Conservation (phyloP, 805 yeast species). For the Isabelozyma rhagii region DNA sequence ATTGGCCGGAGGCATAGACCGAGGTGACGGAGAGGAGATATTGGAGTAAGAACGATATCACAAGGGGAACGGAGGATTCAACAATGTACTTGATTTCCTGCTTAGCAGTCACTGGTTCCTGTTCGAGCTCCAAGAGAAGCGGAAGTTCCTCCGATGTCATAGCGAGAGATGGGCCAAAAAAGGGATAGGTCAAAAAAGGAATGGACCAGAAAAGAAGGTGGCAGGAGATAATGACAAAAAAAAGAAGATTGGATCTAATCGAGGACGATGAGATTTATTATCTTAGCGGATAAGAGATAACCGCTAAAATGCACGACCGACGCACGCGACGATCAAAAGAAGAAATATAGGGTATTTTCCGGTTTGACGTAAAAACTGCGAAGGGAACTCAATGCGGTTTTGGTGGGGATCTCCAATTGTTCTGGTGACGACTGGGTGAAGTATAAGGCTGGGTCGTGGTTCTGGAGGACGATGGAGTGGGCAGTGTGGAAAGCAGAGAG, state of each 20-base stretch:
- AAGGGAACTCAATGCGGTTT: background rate
- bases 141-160: conserved; percentile 26
- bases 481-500: no score
- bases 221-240: background rate
- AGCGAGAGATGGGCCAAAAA: background rate
- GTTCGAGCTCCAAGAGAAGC: background rate
- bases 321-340: background rate
- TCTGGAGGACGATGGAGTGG: no score
- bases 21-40: conserved; percentile 71
- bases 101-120: conserved; percentile 1
- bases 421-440: background rate
- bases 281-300: background rate
- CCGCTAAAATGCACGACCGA: background rate
- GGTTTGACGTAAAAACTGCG: background rate
- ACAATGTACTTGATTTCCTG: conserved; percentile 15
- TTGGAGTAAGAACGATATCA: conserved; percentile 67
- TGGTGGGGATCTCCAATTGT: background rate
- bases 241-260: no score
- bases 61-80: conserved; percentile 54
- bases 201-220: background rate
- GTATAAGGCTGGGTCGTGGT: background rate
- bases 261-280: no score
- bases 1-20: conserved; percentile 71
- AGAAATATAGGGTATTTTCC: background rate
- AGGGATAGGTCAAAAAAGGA: background rate